Percentiles rank a stretch among this genome's conserved stretches.
These are phyloP conservation scores for Chaetomium cochliodes DNA, from an alignment of 495 filamentous ascomycete genomes.

Conservation along the genomic window DNA sequence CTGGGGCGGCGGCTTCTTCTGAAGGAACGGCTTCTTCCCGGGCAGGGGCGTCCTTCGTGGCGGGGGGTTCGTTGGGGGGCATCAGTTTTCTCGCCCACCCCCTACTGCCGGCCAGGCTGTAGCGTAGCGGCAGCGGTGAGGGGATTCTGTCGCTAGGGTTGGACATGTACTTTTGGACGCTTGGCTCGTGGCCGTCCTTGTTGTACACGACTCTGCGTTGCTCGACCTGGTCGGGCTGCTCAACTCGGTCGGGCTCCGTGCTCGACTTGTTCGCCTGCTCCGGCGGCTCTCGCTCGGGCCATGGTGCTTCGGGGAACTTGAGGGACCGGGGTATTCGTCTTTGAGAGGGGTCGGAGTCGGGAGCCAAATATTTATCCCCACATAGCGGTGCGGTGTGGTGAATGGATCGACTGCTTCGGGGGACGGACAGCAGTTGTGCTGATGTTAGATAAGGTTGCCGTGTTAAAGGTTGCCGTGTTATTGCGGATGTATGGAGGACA, in stretches of 20 bases:
- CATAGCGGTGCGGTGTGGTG: background rate
- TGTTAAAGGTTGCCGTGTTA: background rate
- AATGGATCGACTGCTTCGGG: background rate
- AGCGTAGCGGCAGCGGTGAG: background rate
- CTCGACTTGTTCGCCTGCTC: background rate
- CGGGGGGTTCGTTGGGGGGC: background rate
- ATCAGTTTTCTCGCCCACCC: background rate
- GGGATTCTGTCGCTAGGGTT: background rate
- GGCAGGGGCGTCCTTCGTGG: too few relatives aligned
- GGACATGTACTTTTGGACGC: background rate
- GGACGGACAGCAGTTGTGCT: background rate
- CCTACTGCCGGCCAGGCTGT: background rate
- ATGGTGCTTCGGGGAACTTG: too few relatives aligned
- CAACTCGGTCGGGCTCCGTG: background rate
- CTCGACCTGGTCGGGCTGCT: background rate
- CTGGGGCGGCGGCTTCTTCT: background rate
- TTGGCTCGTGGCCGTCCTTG: background rate
- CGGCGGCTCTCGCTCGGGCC: too few relatives aligned
- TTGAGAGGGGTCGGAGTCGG: too few relatives aligned
- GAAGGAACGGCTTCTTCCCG: background rate
- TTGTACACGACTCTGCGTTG: background rate
- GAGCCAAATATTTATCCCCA: too few relatives aligned
- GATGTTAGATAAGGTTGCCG: background rate
- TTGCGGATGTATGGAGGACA: background rate
- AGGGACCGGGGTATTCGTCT: too few relatives aligned